Conservation (phyloP, 306 rosid genomes). For the Quercus gilva region DNA sequence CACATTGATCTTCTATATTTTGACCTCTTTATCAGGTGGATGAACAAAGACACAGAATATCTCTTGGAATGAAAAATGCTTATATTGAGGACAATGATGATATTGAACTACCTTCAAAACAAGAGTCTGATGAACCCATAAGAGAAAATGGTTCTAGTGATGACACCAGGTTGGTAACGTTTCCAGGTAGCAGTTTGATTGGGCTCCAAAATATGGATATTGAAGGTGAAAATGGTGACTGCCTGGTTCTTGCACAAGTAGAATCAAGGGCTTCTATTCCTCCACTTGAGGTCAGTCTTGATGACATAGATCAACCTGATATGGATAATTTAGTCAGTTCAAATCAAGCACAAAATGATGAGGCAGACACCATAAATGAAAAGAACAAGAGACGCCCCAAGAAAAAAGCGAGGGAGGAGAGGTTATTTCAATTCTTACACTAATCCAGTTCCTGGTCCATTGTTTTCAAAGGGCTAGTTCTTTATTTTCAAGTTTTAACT, state of each 20-base stretch:
- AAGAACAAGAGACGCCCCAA: constrained; percentile 60
- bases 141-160: constrained; percentile 20
- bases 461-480: not conserved
- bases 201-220: constrained; percentile 32
- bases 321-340: constrained; percentile 21
- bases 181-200: constrained; percentile 24
- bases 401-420: constrained; percentile 66
- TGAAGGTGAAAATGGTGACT: constrained; percentile 40
- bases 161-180: constrained; percentile 22
- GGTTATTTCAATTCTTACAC: constrained; percentile 40
- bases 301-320: constrained; percentile 51
- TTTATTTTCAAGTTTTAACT: not conserved
- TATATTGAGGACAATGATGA: constrained; percentile 34
- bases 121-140: constrained; percentile 39
- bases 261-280: constrained; percentile 76
- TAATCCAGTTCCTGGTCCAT: constrained; percentile 2
- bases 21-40: constrained; percentile 55
- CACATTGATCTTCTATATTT: constrained; percentile 1
- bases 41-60: constrained; percentile 61
- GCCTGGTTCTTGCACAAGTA: constrained; percentile 46
- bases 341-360: constrained; percentile 44
- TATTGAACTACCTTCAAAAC: constrained; percentile 27
- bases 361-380: constrained; percentile 32
- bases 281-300: constrained; percentile 85
- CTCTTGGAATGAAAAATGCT: constrained; percentile 91